Evolutionary conservation across 2,329 filamentous ascomycete species (phyloP).

Genomic region (Fonsecaea pedrosoi): DNA sequence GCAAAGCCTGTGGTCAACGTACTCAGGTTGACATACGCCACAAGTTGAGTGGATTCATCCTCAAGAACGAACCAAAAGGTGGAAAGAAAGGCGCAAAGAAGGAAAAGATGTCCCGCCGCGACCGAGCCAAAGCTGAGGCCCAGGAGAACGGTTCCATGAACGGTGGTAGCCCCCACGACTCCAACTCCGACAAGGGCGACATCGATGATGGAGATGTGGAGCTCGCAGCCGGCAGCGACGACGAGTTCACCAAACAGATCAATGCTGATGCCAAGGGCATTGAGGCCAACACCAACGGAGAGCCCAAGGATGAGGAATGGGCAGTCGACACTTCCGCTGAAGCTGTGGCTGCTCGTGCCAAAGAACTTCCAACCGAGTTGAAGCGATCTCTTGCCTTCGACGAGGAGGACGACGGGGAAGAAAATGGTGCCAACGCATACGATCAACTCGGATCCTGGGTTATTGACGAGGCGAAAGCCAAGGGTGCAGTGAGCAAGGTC

Average conservation of each 20-base stretch:
- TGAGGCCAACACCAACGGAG: slow-evolving; percentile 64
- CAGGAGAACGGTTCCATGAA: slow-evolving; percentile 63
- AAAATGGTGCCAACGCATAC: slow-evolving; percentile 79
- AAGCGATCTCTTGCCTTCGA: slow-evolving; percentile 88
- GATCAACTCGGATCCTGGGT: slow-evolving; percentile 95
- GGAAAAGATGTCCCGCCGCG: slow-evolving; percentile 81
- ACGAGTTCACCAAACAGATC: slow-evolving; percentile 83
- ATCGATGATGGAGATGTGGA: slow-evolving; percentile 70
- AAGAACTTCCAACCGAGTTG: slow-evolving; percentile 90
- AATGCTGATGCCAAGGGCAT: slow-evolving; percentile 74
- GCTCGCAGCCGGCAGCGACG: slow-evolving; percentile 79
- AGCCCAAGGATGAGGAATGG: slow-evolving; percentile 88
- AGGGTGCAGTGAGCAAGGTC: slow-evolving; percentile 76
- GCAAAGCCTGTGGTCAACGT: slow-evolving; percentile 97
- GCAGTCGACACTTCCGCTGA: slow-evolving; percentile 95
- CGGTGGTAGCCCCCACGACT: slow-evolving; percentile 69
- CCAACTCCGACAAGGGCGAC: slow-evolving; percentile 66
- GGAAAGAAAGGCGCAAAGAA: slow-evolving; percentile 91
- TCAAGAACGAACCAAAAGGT: slow-evolving; percentile 94
- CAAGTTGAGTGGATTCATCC: slow-evolving; percentile 95
- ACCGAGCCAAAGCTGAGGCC: slow-evolving; percentile 72
- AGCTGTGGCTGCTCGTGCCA: slow-evolving; percentile 91
- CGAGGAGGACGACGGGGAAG: slow-evolving; percentile 80
- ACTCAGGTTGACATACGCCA: slow-evolving; percentile 89
- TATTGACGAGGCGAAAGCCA: slow-evolving; percentile 70